These are phyloP conservation scores for Wickerhamiella parazyma DNA, from an alignment of 805 yeast species.

Conservation along the genomic window DNA sequence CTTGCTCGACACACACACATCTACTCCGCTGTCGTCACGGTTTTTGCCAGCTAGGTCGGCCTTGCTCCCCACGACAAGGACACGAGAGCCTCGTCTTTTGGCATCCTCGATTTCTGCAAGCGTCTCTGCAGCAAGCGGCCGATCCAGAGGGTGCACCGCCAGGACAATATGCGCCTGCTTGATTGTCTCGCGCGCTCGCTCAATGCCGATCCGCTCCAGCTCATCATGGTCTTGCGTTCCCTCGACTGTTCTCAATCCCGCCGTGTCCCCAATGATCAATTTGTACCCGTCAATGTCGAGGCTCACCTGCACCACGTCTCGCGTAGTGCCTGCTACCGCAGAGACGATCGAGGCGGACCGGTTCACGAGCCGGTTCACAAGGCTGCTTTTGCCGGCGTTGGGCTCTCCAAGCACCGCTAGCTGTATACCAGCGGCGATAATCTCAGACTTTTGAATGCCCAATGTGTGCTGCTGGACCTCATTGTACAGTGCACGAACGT, in stretches of 20 bases:
- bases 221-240: slow-evolving; percentile 27
- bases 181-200: slow-evolving; percentile 53
- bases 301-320: slow-evolving; percentile 75
- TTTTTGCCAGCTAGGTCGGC: slow-evolving; percentile 18
- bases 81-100: slow-evolving; percentile 12
- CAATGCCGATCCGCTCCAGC: slow-evolving; percentile 71
- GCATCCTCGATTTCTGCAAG: slow-evolving; percentile 13
- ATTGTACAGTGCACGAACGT: background rate
- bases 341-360: slow-evolving; percentile 86
- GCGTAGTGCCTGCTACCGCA: slow-evolving; percentile 82
- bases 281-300: slow-evolving; percentile 75
- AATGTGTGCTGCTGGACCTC: background rate
- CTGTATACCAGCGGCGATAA: slow-evolving; percentile 59
- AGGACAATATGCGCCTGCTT: slow-evolving; percentile 51
- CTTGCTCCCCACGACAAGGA: slow-evolving; percentile 26
- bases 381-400: slow-evolving; percentile 89
- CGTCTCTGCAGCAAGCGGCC: slow-evolving; percentile 9
- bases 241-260: slow-evolving; percentile 50
- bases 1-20: slow-evolving; percentile 42
- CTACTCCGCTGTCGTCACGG: background rate
- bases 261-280: slow-evolving; percentile 79
- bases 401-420: slow-evolving; percentile 78
- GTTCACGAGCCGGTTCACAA: slow-evolving; percentile 60
- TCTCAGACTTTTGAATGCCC: slow-evolving; percentile 26
- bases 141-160: slow-evolving; percentile 39